Evolutionary conservation across 768 basidiomycete genomes (phyloP).

Genomic region (Leccinum rimulosum): DNA sequence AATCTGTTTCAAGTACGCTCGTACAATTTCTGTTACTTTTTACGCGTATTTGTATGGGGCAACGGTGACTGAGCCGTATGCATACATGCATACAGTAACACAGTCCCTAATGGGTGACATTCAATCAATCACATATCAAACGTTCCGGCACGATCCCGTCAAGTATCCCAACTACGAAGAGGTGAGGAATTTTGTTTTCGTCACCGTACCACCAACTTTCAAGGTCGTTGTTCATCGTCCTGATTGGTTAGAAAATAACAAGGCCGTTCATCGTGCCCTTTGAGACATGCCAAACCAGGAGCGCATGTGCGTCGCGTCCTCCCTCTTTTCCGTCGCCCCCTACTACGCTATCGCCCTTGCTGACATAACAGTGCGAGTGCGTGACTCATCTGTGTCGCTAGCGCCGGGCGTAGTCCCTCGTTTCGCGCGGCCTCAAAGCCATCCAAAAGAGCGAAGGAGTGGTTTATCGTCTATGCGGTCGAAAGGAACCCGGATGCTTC

Average conservation of each 20-base stretch:
- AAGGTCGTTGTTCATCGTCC: not conserved
- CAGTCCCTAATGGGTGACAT: constrained; percentile 97
- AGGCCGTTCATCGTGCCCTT: constrained; percentile 83
- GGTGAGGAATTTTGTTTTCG: constrained; percentile 37
- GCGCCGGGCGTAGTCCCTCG: constrained; percentile 93
- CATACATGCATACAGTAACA: not conserved
- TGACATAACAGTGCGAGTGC: constrained; percentile 14
- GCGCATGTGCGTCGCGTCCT: constrained; percentile 52
- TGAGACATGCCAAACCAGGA: constrained; percentile 30
- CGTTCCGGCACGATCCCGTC: constrained; percentile 96
- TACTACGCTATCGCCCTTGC: not conserved
- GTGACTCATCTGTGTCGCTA: constrained; percentile 78
- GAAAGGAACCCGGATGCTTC: constrained; percentile 38
- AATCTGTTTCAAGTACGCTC: constrained; percentile 80
- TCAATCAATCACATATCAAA: constrained; percentile 93
- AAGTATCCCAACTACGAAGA: constrained; percentile 97
- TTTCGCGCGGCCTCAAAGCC: constrained; percentile 79
- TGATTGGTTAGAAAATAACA: constrained; percentile 4
- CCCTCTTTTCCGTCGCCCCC: no score
- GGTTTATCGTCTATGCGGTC: constrained; percentile 70
- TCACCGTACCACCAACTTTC: constrained; percentile 5
- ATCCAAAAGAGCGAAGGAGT: constrained; percentile 60
- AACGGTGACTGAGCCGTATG: no score
- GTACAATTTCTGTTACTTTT: no score
- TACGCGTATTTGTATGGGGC: no score